Conservation (phyloP, 2,329 filamentous ascomycete species). For the Verticillium nonalfalfae region DNA sequence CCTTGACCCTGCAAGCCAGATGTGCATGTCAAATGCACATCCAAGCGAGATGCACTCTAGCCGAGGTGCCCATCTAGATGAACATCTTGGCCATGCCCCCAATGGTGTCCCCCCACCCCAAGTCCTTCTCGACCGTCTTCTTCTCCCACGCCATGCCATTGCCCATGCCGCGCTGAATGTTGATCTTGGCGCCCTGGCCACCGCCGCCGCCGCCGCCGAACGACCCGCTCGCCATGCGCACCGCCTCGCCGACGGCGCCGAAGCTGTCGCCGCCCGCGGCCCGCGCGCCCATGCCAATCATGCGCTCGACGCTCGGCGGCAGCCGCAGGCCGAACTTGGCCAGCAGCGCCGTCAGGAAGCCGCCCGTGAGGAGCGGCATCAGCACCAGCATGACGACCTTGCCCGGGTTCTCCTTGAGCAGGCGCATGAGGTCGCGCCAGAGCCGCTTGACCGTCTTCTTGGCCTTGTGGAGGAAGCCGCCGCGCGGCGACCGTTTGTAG, state of each 20-base stretch:
- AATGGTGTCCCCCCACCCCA: constrained; percentile 27
- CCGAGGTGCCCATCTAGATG: background rate
- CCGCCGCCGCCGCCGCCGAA: constrained; percentile 12
- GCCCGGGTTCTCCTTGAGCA: constrained; percentile 75
- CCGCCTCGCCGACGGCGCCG: constrained; percentile 48
- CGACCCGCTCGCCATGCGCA: constrained; percentile 41
- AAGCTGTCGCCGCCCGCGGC: constrained; percentile 40
- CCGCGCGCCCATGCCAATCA: constrained; percentile 47
- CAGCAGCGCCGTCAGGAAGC: constrained; percentile 71
- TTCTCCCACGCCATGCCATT: constrained; percentile 31
- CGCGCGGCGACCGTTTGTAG: constrained; percentile 77
- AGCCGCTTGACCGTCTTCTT: constrained; percentile 72
- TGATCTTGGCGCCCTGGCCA: constrained; percentile 15
- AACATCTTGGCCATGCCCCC: constrained; percentile 33
- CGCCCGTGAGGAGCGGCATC: constrained; percentile 80
- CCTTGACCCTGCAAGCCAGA: too few relatives aligned
- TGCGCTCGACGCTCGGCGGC: constrained; percentile 55
- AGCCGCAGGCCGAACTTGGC: constrained; percentile 73
- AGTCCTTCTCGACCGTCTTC: constrained; percentile 25
- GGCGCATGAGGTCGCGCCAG: constrained; percentile 72
- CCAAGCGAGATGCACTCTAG: too few relatives aligned
- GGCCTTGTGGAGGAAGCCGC: constrained; percentile 68
- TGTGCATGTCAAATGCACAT: too few relatives aligned
- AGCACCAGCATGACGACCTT: constrained; percentile 85
- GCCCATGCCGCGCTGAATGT: constrained; percentile 25